Base-by-base conservation (phyloP, 2,329 filamentous ascomycete species). In the Cladosporium oxysporum region DNA sequence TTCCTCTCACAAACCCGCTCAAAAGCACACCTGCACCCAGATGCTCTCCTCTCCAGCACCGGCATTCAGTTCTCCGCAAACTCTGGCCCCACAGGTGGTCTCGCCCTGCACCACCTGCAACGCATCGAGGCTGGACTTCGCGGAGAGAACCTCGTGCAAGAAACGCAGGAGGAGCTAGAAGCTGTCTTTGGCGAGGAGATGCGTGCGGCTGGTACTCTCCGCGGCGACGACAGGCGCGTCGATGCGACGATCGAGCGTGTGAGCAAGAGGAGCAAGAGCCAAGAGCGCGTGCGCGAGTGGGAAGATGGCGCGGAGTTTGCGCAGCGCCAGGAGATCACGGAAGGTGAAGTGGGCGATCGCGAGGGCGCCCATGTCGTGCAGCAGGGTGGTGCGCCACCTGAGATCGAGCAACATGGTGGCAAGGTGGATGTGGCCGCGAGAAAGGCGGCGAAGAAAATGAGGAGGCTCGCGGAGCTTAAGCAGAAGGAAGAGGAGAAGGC, bases 401-500 rank as follows among this genome's bases (percentile, higher is more conserved):
- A 65, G 23, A 67, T 73, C 5, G 71, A 72, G 18, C 67, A 66
- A n/a, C 69, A 72, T 35, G 71, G 69, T 41, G 69, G 66, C 12
- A 73, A 75, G 28, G 73, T 74, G 57, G 82, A 85, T 68, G 84
- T 83, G 74, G 83, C 83, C 68, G 82, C 83, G 64, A 79, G 84
- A 68, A 87, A 84, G 76, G 79, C 79, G 69, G 80, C 79, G 66
- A 88, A 88, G 81, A 86, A 85, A 74, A 81, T 83, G 72, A 80
- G 82, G 71, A 78, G 79, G 65, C 77, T 80, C 14, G 61, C 50
- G 26, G 33, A 63, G 35, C 16, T 63, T 71, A 80, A 80, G 59
- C 77, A 83, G 73, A 78, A 77, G 72, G 71, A 69, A 47, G 73
- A 60, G 63, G 55, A 41, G 57, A 66, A 66, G 50, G 35, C 44